Evolutionary conservation across 257 asterid species (phyloP).

Genomic region (Striga asiatica): DNA sequence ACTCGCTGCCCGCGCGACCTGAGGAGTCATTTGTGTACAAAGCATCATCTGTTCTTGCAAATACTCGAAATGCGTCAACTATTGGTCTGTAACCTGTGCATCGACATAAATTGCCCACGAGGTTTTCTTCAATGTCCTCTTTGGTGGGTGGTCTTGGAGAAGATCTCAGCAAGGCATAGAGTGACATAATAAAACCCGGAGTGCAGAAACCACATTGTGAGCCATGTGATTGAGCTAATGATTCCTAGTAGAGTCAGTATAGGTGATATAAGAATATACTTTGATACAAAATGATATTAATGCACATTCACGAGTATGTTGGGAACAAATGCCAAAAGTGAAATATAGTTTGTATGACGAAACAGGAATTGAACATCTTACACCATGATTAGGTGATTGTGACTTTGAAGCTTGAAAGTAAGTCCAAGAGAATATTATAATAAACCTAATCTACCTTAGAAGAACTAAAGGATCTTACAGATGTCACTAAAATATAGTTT

Average conservation of each 20-base stretch:
- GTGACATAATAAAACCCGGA: constrained; percentile 95
- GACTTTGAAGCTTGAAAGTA: too few species aligned
- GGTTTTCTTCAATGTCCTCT: constrained; percentile 80
- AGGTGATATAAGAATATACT: constrained; percentile 11
- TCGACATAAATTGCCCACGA: constrained; percentile 93
- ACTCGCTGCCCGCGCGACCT: constrained; percentile 31
- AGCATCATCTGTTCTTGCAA: constrained; percentile 65
- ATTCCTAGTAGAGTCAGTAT: constrained; percentile 51
- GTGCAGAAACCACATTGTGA: constrained; percentile 98
- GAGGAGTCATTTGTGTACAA: constrained; percentile 47
- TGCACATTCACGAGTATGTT: background rate
- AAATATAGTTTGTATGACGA: too few species aligned
- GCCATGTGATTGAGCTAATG: constrained; percentile 78
- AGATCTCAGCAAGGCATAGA: constrained; percentile 85
- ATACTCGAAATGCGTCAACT: constrained; percentile 83
- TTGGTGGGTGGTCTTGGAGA: constrained; percentile 56
- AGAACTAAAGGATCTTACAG: too few species aligned
- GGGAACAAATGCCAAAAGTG: background rate
- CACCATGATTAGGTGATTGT: too few species aligned
- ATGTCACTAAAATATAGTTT: background rate
- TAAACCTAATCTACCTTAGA: too few species aligned
- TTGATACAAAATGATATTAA: background rate
- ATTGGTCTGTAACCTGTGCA: constrained; percentile 98
- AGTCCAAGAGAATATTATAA: too few species aligned
- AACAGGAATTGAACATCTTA: too few species aligned